These are phyloP conservation scores for Penicillium griseofulvum DNA, from an alignment of 2,329 filamentous ascomycete species.

Conservation along the genomic window DNA sequence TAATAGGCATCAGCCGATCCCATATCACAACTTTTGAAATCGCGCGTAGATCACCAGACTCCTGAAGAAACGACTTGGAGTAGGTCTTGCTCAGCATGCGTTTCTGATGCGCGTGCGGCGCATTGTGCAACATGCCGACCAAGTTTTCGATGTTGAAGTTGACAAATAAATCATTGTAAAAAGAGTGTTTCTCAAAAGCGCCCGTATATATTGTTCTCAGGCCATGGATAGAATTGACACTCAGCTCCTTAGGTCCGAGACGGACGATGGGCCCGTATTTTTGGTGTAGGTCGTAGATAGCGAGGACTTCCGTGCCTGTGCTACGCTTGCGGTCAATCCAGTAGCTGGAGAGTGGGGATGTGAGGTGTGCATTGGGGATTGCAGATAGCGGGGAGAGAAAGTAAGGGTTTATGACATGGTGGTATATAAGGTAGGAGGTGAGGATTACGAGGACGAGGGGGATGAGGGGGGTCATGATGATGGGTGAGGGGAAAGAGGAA, in stretches of 20 bases:
- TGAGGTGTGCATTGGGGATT: conserved; percentile 64
- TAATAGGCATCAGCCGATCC: conserved; percentile 56
- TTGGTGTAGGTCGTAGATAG: conserved; percentile 56
- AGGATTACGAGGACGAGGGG: conserved; percentile 13
- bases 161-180: conserved; percentile 63
- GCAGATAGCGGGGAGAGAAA: conserved; percentile 58
- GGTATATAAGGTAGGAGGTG: conserved; percentile 16
- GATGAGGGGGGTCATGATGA: conserved; percentile 8
- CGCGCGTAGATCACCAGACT: conserved; percentile 52
- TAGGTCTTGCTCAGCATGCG: conserved; percentile 72
- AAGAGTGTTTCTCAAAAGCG: conserved; percentile 65
- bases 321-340: conserved; percentile 64
- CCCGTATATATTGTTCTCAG: conserved; percentile 62
- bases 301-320: conserved; percentile 55
- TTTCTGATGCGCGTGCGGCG: conserved; percentile 64
- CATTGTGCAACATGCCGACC: conserved; percentile 61
- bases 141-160: conserved; percentile 63
- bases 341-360: conserved; percentile 55
- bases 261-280: conserved; percentile 58
- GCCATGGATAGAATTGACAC: conserved; percentile 61
- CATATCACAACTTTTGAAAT: conserved; percentile 58
- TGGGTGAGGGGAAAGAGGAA: background rate
- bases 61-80: conserved; percentile 67
- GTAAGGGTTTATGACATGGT: conserved; percentile 26
- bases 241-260: conserved; percentile 62